A percentile compares a stretch with the other conserved stretches of the same genome.
Conservation (phyloP, 129 eudicot species). For the Artemisia annua region DNA sequence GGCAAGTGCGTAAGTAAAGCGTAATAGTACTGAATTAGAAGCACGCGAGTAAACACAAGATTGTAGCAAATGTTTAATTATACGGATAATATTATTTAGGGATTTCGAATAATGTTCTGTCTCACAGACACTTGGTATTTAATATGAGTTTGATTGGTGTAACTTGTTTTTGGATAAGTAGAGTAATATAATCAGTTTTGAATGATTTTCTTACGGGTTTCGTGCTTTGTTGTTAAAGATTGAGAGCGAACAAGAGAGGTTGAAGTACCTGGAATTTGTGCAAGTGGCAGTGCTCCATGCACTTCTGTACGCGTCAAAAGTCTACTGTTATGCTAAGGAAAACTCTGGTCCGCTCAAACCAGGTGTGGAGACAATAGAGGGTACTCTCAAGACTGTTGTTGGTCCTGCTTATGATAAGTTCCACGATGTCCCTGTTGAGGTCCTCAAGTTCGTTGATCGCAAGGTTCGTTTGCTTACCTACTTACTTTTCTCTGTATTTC, state of each 20-base stretch:
- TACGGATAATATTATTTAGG: too few species aligned
- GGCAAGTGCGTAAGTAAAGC: too few species aligned
- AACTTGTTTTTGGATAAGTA: not conserved
- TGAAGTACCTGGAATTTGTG: conserved; percentile 65
- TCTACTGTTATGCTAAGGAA: conserved; percentile 61
- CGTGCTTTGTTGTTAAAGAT: not conserved
- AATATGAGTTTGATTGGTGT: too few species aligned
- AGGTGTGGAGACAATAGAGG: conserved; percentile 58
- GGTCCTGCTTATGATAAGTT: conserved; percentile 63
- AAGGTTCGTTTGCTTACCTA: conserved; percentile 43
- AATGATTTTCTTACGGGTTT: conserved; percentile 3
- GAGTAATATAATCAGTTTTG: not conserved
- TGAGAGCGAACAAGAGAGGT: conserved; percentile 39
- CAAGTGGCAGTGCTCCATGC: conserved; percentile 47
- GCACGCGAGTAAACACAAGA: too few species aligned
- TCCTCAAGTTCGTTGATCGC: conserved; percentile 73
- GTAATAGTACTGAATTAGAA: too few species aligned
- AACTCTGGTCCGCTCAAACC: conserved; percentile 67
- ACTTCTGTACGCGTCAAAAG: conserved; percentile 43
- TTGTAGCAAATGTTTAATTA: too few species aligned
- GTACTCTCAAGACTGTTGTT: conserved; percentile 48
- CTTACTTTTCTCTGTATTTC: too few species aligned
- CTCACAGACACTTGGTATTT: too few species aligned
- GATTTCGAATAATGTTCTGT: too few species aligned
- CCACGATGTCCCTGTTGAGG: conserved; percentile 54